phyloP scores from a whole-genome alignment of 2,329 filamentous ascomycete genomes.

The Arthrobotrys entomopaga region DNA sequence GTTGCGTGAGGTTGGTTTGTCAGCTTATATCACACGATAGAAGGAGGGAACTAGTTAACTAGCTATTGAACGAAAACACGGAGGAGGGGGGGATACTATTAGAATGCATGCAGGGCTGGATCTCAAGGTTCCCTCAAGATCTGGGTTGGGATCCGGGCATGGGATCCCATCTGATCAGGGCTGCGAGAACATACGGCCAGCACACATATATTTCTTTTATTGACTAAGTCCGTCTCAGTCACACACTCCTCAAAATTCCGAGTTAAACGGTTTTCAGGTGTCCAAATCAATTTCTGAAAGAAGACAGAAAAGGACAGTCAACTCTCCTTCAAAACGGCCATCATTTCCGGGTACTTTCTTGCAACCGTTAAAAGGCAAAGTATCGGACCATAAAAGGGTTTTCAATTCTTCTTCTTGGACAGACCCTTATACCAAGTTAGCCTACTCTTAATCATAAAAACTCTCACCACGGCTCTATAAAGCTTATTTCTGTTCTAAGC shows the following conservation, averaged over 20 bases:
- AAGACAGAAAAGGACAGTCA: slow-evolving; percentile 33
- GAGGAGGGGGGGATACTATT: not conserved
- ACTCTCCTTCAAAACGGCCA: slow-evolving; percentile 17
- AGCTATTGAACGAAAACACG: too few species aligned
- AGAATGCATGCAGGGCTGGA: slow-evolving; percentile 37
- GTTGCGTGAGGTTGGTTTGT: slow-evolving; percentile 26
- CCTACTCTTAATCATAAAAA: not conserved
- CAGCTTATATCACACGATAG: slow-evolving; percentile 50
- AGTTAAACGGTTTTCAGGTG: slow-evolving; percentile 54
- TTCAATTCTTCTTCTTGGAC: slow-evolving; percentile 5
- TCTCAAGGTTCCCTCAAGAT: slow-evolving; percentile 39
- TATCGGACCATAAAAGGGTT: slow-evolving; percentile 11
- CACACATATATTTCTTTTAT: slow-evolving; percentile 11
- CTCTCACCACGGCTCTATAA: not conserved
- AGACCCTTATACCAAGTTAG: slow-evolving; percentile 13
- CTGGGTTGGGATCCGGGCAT: slow-evolving; percentile 37
- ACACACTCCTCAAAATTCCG: slow-evolving; percentile 41
- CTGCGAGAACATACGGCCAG: too few species aligned
- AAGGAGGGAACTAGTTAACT: not conserved
- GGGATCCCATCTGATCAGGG: slow-evolving; percentile 31
- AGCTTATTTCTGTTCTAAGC: not conserved
- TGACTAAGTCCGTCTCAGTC: slow-evolving; percentile 30
- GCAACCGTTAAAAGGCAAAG: slow-evolving; percentile 8
- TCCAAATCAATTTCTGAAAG: slow-evolving; percentile 26
- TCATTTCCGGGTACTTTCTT: slow-evolving; percentile 26